Conservation (phyloP, 2,329 filamentous ascomycete genomes). For the Hypoxylon rubiginosum region DNA sequence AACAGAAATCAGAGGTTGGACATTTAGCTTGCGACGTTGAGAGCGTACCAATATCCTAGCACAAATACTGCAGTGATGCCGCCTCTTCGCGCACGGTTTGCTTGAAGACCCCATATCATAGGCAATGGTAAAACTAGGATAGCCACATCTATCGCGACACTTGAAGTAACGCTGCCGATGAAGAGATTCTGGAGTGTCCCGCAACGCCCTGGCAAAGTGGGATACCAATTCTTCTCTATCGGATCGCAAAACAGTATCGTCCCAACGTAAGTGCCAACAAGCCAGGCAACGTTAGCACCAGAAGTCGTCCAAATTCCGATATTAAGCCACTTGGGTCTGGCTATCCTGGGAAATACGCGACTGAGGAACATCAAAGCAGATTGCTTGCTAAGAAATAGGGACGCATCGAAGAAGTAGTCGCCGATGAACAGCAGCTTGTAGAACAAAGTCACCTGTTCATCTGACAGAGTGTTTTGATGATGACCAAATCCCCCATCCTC, state of each 20-base stretch:
- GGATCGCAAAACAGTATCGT: constrained; percentile 4
- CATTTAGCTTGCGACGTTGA: constrained; percentile 1
- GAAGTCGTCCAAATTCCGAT: not conserved
- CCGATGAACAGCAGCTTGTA: not conserved
- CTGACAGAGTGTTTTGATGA: not conserved
- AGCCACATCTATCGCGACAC: not conserved
- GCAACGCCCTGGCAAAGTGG: not conserved
- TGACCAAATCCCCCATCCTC: constrained; percentile 2
- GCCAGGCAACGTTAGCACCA: constrained; percentile 2
- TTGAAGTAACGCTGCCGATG: constrained; percentile 3
- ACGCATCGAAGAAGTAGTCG: not conserved
- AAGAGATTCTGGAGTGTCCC: constrained; percentile 2
- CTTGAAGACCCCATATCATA: constrained; percentile 2
- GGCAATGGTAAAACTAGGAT: constrained; percentile 4
- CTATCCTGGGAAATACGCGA: not conserved
- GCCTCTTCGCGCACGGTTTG: not conserved
- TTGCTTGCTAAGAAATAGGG: not conserved
- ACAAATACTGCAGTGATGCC: constrained; percentile 1
- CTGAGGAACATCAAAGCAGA: constrained; percentile 4
- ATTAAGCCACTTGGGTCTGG: constrained; percentile 1
- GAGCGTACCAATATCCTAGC: constrained; percentile 4
- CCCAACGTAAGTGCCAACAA: not conserved
- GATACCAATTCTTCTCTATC: constrained; percentile 6
- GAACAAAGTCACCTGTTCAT: not conserved
- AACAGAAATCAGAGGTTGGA: constrained; percentile 2